Evolutionary conservation across 495 filamentous ascomycete species (phyloP).

Genomic region (Neurospora cerealis): DNA sequence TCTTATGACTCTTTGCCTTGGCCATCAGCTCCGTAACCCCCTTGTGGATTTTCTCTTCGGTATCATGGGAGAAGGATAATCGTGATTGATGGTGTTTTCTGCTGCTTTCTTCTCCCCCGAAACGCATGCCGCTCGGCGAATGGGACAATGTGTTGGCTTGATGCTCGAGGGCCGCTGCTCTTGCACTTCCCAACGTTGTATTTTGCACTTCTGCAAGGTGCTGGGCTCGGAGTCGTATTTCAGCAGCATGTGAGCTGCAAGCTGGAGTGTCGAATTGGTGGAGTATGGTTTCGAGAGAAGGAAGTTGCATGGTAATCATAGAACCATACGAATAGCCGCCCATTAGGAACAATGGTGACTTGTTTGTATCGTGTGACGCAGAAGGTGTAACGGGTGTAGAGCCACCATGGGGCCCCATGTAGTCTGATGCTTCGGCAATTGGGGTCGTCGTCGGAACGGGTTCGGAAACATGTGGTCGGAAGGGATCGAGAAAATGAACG

Average conservation of each 20-base stretch:
- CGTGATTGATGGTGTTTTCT: constrained; percentile 21
- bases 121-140: constrained; percentile 23
- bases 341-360: constrained; percentile 41
- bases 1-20: constrained; percentile 21
- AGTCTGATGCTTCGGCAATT: neutral
- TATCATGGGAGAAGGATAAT: constrained; percentile 15
- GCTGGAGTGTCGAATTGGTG: constrained; percentile 43
- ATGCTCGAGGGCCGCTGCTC: constrained; percentile 12
- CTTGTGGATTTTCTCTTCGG: constrained; percentile 29
- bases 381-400: neutral
- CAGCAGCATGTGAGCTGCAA: constrained; percentile 44
- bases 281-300: constrained; percentile 47
- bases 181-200: constrained; percentile 20
- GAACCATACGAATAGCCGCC: constrained; percentile 92
- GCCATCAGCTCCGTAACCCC: constrained; percentile 31
- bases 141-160: constrained; percentile 16
- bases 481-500: constrained; percentile 38
- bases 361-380: neutral
- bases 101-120: constrained; percentile 31
- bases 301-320: constrained; percentile 65
- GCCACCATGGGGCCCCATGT: neutral
- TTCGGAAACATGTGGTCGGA: neutral
- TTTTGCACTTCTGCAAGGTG: constrained; percentile 48
- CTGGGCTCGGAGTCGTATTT: constrained; percentile 58
- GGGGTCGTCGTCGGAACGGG: neutral